Evolutionary conservation across 768 basidiomycete species (phyloP).

Genomic region (Leccinum subtestaceum): DNA sequence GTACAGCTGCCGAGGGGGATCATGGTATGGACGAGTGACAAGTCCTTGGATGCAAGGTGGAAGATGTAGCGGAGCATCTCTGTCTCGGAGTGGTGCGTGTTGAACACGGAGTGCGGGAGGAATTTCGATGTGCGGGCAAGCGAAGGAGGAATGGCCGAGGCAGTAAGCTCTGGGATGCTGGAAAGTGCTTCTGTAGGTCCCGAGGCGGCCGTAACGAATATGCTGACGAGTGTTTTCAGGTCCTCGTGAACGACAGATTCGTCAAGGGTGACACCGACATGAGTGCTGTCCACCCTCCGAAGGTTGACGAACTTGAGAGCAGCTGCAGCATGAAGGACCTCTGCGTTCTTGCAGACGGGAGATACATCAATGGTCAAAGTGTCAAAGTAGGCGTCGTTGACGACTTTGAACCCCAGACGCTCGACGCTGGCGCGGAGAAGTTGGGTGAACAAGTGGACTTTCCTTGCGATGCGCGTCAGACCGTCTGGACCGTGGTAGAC

Average conservation of each 20-base stretch:
- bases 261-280: slow-evolving; percentile 88
- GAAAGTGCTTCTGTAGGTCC: slow-evolving; percentile 43
- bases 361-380: slow-evolving; percentile 80
- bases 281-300: slow-evolving; percentile 67
- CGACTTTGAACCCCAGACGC: slow-evolving; percentile 67
- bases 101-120: slow-evolving; percentile 89
- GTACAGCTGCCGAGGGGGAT: slow-evolving; percentile 95
- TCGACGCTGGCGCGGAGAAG: slow-evolving; percentile 68
- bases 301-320: slow-evolving; percentile 74
- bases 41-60: slow-evolving; percentile 91
- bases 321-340: slow-evolving; percentile 68
- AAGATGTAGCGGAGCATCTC: slow-evolving; percentile 98
- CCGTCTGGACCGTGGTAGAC: slow-evolving; percentile 94
- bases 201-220: slow-evolving; percentile 70
- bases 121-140: slow-evolving; percentile 65
- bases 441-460: slow-evolving; percentile 86
- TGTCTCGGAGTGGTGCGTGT: slow-evolving; percentile 96
- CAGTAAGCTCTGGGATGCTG: slow-evolving; percentile 44
- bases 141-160: slow-evolving; percentile 46
- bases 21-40: slow-evolving; percentile 94
- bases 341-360: slow-evolving; percentile 49
- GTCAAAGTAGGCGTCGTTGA: slow-evolving; percentile 84
- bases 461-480: slow-evolving; percentile 78
- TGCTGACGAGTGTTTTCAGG: slow-evolving; percentile 72
- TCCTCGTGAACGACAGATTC: slow-evolving; percentile 82